Evolutionary conservation across 116 monocot genomes (phyloP).

Genomic region (Cymodocea nodosa): DNA sequence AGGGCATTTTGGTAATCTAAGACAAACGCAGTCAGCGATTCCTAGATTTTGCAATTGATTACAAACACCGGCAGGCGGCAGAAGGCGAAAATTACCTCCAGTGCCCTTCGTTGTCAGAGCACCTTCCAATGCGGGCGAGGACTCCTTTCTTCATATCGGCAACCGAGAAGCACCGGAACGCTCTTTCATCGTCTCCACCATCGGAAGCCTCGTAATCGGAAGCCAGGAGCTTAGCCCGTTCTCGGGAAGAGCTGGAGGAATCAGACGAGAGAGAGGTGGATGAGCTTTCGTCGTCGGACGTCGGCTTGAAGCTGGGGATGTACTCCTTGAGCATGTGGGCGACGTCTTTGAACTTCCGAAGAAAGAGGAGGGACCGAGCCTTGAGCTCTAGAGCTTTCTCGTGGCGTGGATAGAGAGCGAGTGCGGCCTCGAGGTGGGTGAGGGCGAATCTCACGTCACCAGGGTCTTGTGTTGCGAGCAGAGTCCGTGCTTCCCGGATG

Average conservation of each 20-base stretch:
- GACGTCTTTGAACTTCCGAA: constrained; percentile 62
- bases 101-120: constrained; percentile 36
- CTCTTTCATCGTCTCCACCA: neutral
- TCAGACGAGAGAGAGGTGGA: constrained; percentile 20
- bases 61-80: neutral
- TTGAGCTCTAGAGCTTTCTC: constrained; percentile 78
- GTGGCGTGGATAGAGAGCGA: constrained; percentile 37
- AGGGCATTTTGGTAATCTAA: neutral
- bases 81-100: constrained; percentile 62
- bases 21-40: neutral
- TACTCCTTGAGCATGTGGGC: constrained; percentile 86
- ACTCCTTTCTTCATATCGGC: constrained; percentile 61
- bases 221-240: constrained; percentile 16
- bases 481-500: constrained; percentile 39
- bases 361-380: constrained; percentile 54
- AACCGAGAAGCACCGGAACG: constrained; percentile 65
- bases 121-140: constrained; percentile 31
- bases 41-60: neutral
- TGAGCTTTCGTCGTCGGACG: constrained; percentile 28
- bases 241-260: constrained; percentile 9
- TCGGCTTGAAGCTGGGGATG: constrained; percentile 65
- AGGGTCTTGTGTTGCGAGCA: constrained; percentile 38
- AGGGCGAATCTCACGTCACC: constrained; percentile 31
- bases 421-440: constrained; percentile 48
- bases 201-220: constrained; percentile 9